Conservation (phyloP, 805 yeast species). For the fission yeast (Schizosaccharomyces pombe) region DNA sequence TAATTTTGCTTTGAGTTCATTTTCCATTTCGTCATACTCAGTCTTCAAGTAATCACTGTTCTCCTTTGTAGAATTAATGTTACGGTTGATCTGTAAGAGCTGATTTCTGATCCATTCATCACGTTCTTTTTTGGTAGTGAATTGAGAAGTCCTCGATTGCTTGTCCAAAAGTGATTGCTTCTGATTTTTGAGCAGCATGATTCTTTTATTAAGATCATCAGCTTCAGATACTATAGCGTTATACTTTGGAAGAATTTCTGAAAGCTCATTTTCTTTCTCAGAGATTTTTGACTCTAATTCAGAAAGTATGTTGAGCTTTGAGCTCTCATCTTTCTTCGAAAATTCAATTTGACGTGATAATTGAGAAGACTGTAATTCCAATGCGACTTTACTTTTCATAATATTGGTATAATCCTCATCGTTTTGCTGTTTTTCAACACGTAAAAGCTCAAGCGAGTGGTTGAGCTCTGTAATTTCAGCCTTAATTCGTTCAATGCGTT, state of each 20-base stretch:
- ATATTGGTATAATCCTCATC: slow-evolving; percentile 23
- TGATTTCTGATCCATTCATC: slow-evolving; percentile 42
- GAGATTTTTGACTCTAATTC: slow-evolving; percentile 6
- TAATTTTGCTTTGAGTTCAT: neutral
- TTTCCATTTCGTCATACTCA: neutral
- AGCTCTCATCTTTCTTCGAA: slow-evolving; percentile 7
- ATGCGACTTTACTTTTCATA: slow-evolving; percentile 20
- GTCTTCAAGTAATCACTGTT: slow-evolving; percentile 10
- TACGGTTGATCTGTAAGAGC: slow-evolving; percentile 18
- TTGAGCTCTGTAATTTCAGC: slow-evolving; percentile 23
- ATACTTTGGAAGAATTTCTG: slow-evolving; percentile 6
- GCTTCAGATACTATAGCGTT: slow-evolving; percentile 7
- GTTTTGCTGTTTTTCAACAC: slow-evolving; percentile 33
- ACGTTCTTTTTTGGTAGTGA: slow-evolving; percentile 31
- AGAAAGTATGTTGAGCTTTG: slow-evolving; percentile 4
- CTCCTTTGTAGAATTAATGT: slow-evolving; percentile 14
- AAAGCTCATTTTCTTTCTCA: slow-evolving; percentile 6
- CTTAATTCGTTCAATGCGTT: slow-evolving; percentile 9
- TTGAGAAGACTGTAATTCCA: slow-evolving; percentile 16
- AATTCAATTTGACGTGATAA: slow-evolving; percentile 12
- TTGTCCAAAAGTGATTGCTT: slow-evolving; percentile 32
- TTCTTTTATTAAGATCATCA: slow-evolving; percentile 7
- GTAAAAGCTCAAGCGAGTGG: slow-evolving; percentile 27
- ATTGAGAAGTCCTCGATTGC: slow-evolving; percentile 43
- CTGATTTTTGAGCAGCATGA: slow-evolving; percentile 8